Evolutionary conservation across 306 rosid genomes (phyloP), one percentile per base, ranked within the genome.

Genomic region (Cucurbita ficifolia): DNA sequence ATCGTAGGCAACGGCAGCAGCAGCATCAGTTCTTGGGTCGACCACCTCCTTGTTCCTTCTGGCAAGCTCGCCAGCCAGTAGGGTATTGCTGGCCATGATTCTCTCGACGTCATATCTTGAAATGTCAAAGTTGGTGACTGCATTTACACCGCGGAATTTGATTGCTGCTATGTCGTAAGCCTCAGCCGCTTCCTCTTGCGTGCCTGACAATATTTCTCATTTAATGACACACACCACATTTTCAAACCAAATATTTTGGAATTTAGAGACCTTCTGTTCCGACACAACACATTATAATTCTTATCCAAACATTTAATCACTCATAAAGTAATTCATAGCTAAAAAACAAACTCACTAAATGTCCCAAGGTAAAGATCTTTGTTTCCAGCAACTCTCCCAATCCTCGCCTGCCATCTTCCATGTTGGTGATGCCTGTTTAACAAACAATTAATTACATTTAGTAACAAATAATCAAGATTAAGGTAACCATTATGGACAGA

Each of bases 351-450:
- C 89, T 80, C 65, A 88, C 89, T 79, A 72, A 85, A 88, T 35
- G 92, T 88, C 51, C 92, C 92, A 58, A 88, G 89, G 80, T 88
- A 88, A 22, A 88, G 88, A 65, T 88, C 89, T 78, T 88, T 88
- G 79, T 85, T 88, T 48, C 92, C 92, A 9, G 92, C 92, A 70
- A 85, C 92, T 60, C 88, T 80, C 45, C 92, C 92, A 72, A 88
- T 88, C 46, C 89, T 72, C 22, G 92, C 92, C 70, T 88, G 92
- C 92, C 89, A 87, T 71, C 92, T 75, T 75, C 92, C 92, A 85
- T 85, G 92, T 78, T 87, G 92, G 61, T 88, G 89, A 72, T 88
- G 92, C 76, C 92, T 88, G 84, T 33, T 35, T 21, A 29, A 69
- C 8, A 29, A 29, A 68, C 0, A 22, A 16, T 49, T 21, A 36